Conservation (phyloP, 2,329 filamentous ascomycete species). For the Talaromyces verruculosus region DNA sequence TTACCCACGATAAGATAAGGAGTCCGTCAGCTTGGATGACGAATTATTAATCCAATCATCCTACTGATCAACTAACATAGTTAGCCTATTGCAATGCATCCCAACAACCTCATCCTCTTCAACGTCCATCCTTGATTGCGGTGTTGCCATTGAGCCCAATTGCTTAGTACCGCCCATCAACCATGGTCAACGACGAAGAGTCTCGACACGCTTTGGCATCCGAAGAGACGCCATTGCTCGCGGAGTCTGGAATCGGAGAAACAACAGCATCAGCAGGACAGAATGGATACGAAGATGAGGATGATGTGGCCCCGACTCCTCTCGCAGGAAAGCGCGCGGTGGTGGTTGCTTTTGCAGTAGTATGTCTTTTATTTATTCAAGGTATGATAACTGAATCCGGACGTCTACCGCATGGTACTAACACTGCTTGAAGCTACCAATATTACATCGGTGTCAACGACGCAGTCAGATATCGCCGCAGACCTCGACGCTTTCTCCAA, state of each 20-base stretch:
- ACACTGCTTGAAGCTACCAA: slow-evolving; percentile 56
- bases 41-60: slow-evolving; percentile 2
- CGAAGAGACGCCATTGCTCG: slow-evolving; percentile 18
- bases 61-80: neutral
- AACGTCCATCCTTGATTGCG: neutral
- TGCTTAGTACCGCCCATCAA: neutral
- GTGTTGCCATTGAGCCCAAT: neutral
- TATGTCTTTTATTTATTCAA: slow-evolving; percentile 30
- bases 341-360: slow-evolving; percentile 28
- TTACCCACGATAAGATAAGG: neutral
- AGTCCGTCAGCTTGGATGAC: neutral
- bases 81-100: neutral
- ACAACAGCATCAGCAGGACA: neutral
- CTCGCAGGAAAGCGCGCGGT: slow-evolving; percentile 22
- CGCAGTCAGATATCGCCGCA: slow-evolving; percentile 72
- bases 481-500: slow-evolving; percentile 72
- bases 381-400: slow-evolving; percentile 19
- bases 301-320: neutral
- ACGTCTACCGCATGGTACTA: neutral
- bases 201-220: neutral
- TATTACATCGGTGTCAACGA: slow-evolving; percentile 78
- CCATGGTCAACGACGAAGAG: slow-evolving; percentile 15
- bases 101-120: neutral
- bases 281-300: slow-evolving; percentile 7
- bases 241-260: neutral